Conservation (phyloP, 371 early-diverging fungal genomes). For the Caulochytrium protostelioides region DNA sequence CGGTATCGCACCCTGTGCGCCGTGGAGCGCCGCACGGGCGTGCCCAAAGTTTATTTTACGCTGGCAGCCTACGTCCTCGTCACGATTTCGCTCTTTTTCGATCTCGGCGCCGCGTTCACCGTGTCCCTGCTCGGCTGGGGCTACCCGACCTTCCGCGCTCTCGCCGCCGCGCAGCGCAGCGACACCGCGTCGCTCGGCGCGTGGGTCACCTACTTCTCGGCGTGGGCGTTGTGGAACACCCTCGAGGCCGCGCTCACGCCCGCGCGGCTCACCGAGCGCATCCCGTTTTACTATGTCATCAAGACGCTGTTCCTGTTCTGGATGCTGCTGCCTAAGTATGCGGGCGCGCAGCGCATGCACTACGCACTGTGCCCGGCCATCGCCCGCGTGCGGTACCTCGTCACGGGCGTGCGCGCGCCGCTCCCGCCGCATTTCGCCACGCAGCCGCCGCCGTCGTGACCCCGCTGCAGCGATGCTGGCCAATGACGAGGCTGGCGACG, state of each 20-base stretch:
- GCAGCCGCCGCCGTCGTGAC: no score
- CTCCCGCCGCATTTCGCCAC: no score
- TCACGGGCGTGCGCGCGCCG: no score
- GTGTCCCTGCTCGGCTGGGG: slow-evolving; percentile 6
- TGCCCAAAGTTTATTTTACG: slow-evolving; percentile 10
- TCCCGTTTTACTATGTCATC: slow-evolving; percentile 12
- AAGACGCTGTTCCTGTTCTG: slow-evolving; percentile 7
- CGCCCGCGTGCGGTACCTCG: no score
- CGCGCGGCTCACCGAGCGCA: slow-evolving; percentile 3
- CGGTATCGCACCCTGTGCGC: slow-evolving; percentile 10
- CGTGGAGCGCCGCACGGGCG: slow-evolving; percentile 8
- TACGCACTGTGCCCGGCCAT: no score
- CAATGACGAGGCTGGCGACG: no score
- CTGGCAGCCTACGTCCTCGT: slow-evolving; percentile 9
- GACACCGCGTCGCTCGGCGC: slow-evolving; percentile 5
- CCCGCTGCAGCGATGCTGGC: no score
- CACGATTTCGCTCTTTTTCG: slow-evolving; percentile 14
- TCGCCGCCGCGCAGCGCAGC: slow-evolving; percentile 7
- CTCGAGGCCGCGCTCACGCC: slow-evolving; percentile 6
- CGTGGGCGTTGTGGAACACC: slow-evolving; percentile 2
- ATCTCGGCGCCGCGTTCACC: slow-evolving; percentile 10
- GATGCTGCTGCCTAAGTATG: slow-evolving; percentile 11
- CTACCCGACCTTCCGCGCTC: slow-evolving; percentile 10
- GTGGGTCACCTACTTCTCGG: slow-evolving; percentile 10
- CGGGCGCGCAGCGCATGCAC: no score